phyloP scores from a whole-genome alignment of 2,329 filamentous ascomycete genomes.

The Colletotrichum magnum region DNA sequence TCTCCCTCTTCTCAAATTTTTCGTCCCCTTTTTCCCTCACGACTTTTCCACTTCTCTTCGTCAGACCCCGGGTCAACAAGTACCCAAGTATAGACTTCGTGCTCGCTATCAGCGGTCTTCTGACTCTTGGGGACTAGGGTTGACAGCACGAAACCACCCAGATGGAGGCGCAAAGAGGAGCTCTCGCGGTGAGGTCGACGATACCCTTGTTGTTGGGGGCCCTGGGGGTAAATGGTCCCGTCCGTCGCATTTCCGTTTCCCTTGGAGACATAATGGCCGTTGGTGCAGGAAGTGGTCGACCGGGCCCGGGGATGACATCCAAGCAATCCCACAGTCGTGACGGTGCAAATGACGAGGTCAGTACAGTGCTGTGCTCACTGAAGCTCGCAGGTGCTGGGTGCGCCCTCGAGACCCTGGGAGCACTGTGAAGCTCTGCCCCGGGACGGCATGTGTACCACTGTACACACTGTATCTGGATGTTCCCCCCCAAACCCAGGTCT shows the following conservation, averaged over 20 bases:
- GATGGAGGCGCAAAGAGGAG: constrained; percentile 38
- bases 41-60: neutral
- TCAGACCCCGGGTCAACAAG: neutral
- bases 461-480: constrained; percentile 28
- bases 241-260: constrained; percentile 37
- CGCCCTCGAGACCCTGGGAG: constrained; percentile 28
- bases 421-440: constrained; percentile 18
- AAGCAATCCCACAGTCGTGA: neutral
- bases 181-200: constrained; percentile 33
- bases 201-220: constrained; percentile 18
- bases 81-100: constrained; percentile 3
- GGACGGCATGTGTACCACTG: constrained; percentile 5
- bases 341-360: constrained; percentile 9
- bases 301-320: constrained; percentile 4
- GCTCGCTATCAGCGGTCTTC: constrained; percentile 32
- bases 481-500: constrained; percentile 36
- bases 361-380: constrained; percentile 12
- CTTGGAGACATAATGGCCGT: constrained; percentile 28
- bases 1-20: neutral
- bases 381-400: too few relatives aligned
- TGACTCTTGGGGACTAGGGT: constrained; percentile 36
- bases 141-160: constrained; percentile 40
- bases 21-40: neutral
- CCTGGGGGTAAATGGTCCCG: constrained; percentile 35
- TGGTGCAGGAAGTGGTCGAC: constrained; percentile 27